phyloP scores from a whole-genome alignment of 441 rosid species.

The Bocquillonia castaneifolia region DNA sequence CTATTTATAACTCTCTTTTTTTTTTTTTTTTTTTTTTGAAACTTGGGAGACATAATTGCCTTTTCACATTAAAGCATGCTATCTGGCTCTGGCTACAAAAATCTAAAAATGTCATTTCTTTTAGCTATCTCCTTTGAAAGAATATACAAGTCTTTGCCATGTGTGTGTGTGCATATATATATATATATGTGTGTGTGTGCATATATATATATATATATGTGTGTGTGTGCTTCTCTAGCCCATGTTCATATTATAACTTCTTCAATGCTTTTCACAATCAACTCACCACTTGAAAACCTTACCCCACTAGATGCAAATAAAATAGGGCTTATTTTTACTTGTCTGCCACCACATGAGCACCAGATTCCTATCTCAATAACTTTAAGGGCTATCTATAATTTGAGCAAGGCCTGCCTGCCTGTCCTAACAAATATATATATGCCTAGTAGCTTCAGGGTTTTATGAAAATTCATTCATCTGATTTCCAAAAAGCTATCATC shows the following conservation, averaged over 20 bases:
- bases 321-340: conserved; percentile 16
- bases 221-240: too few relatives aligned
- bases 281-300: conserved; percentile 14
- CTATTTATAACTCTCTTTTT: neutral
- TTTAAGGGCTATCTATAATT: conserved; percentile 7
- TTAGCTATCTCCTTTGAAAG: too few relatives aligned
- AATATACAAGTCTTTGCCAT: too few relatives aligned
- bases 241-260: conserved; percentile 1
- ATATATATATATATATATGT: too few relatives aligned
- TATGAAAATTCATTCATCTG: neutral
- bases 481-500: conserved; percentile 19
- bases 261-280: conserved; percentile 7
- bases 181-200: too few relatives aligned
- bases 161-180: too few relatives aligned
- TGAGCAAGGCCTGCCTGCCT: conserved; percentile 5
- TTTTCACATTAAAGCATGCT: conserved; percentile 17
- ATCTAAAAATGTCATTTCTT: neutral
- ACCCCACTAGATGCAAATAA: conserved; percentile 6
- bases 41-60: neutral
- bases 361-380: conserved; percentile 26
- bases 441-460: conserved; percentile 3
- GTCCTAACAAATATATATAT: neutral
- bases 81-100: neutral
- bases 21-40: neutral
- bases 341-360: conserved; percentile 31